A percentile compares a stretch with the other conserved stretches of the same genome.
These are phyloP conservation scores for Fusarium sp. DNA, from an alignment of 2,329 filamentous ascomycete genomes.

Conservation along the genomic window DNA sequence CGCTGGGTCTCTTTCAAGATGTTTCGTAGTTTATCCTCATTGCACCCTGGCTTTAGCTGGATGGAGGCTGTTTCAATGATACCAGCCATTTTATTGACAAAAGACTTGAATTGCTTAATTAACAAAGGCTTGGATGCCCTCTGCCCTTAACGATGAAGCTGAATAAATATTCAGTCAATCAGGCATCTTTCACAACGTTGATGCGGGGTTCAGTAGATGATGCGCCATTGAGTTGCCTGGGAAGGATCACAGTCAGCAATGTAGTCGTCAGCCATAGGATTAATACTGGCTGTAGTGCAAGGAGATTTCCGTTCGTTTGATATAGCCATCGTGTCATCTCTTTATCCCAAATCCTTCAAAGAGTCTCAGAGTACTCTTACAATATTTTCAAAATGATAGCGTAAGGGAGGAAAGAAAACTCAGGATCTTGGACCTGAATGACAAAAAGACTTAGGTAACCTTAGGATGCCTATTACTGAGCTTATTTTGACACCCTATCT, in stretches of 20 bases:
- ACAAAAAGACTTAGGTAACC: background rate
- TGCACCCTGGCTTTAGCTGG: constrained; percentile 41
- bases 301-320: background rate
- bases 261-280: background rate
- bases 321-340: too few species aligned
- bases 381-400: too few species aligned
- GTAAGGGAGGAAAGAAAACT: background rate
- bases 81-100: constrained; percentile 41
- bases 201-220: constrained; percentile 8
- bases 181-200: constrained; percentile 15
- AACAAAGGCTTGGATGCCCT: background rate
- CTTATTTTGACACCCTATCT: background rate
- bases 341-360: background rate
- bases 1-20: constrained; percentile 44
- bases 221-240: constrained; percentile 12
- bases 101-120: background rate
- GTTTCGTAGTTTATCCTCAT: constrained; percentile 46
- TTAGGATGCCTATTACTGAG: background rate
- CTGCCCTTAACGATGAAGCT: background rate
- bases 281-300: background rate
- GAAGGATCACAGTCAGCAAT: constrained; percentile 3
- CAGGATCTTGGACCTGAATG: background rate
- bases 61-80: constrained; percentile 53
- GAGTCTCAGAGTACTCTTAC: background rate
- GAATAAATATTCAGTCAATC: background rate